Evolutionary conservation across 192 early-diverging fungal species (phyloP), one percentile per base, ranked within the genome.

Genomic region (Linnemannia exigua): DNA sequence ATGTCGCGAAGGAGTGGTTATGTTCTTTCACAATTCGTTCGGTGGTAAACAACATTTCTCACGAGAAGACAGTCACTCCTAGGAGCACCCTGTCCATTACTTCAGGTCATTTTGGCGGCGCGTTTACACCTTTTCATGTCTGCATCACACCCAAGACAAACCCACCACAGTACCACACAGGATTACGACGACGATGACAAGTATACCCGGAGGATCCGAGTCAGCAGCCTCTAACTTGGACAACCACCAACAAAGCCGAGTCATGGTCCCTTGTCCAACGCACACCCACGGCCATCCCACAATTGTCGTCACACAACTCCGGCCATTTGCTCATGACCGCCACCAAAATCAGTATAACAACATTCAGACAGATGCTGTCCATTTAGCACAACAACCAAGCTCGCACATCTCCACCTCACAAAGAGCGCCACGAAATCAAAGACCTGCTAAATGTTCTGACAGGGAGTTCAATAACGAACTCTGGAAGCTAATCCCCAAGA

Each of bases 181-280:
- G 58, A 63, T 63, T 12, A n/a, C n/a, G 14, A 33, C n/a, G 14
- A 33, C 52, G 36, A 75, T 81, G 72, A n/a, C 73, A 16, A 47
- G 47, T 8, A 44, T 15, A 67, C 38, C 44, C 35, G 41, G 66
- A 50, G 69, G 44, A 63, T 52, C 80, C 44, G 46, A 66, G 61
- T 5, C 67, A 15, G 54, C 61, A 15, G 51, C 35, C 0, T 67
- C 52, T 2, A 74, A 31, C 28, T 63, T 1, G 2, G 67, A 52
- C 67, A 1, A 50, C 72, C 1, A 47, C 17, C 2, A 50, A 52
- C 16, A 36, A n/a, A 15, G 8, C 5, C 50, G 28, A 17, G 41
- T 70, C 37, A 44, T 70, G 8, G 41, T 54, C 61, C 70, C 74
- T n/a, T 83, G 81, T 66, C 81, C 81, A 4, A 67, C 75, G 2